Evolutionary conservation across 257 asterid species (phyloP).

Genomic region (Linderniella brevidens): DNA sequence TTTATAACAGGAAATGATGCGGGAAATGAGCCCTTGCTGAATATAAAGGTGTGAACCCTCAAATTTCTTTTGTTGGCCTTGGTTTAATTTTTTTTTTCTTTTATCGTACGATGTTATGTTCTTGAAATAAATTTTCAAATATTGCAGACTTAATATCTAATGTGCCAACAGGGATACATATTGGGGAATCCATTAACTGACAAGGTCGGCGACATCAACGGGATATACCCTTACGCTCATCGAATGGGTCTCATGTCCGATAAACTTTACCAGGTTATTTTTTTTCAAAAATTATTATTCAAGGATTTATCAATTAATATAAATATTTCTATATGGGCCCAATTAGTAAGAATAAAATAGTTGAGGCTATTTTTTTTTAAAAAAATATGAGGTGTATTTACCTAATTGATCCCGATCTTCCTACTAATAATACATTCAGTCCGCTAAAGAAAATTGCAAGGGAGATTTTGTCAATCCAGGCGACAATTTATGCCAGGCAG

Average conservation of each 20-base stretch:
- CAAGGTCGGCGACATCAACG: conserved; percentile 8
- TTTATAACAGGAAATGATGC: neutral
- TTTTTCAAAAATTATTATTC: neutral
- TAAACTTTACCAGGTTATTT: conserved; percentile 21
- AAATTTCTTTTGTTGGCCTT: no score
- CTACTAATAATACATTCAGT: neutral
- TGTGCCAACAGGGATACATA: conserved; percentile 23
- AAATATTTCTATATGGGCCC: no score
- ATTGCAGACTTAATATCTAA: neutral
- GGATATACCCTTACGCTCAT: conserved; percentile 28
- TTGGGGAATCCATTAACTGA: conserved; percentile 19
- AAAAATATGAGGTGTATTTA: no score
- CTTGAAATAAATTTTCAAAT: neutral
- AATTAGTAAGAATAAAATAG: no score
- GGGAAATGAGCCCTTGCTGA: neutral
- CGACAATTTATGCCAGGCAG: no score
- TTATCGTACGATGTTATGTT: neutral
- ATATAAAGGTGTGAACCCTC: neutral
- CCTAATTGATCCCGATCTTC: neutral
- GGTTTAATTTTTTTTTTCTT: neutral
- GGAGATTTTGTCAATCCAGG: neutral
- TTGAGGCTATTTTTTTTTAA: no score
- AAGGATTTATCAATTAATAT: no score
- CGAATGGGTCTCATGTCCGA: conserved; percentile 35
- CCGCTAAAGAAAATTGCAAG: neutral